A percentile compares a stretch with the other conserved stretches of the same genome.
Evolutionary conservation across 2,329 filamentous ascomycete species (phyloP).

Genomic region (Mariannaea sp.): DNA sequence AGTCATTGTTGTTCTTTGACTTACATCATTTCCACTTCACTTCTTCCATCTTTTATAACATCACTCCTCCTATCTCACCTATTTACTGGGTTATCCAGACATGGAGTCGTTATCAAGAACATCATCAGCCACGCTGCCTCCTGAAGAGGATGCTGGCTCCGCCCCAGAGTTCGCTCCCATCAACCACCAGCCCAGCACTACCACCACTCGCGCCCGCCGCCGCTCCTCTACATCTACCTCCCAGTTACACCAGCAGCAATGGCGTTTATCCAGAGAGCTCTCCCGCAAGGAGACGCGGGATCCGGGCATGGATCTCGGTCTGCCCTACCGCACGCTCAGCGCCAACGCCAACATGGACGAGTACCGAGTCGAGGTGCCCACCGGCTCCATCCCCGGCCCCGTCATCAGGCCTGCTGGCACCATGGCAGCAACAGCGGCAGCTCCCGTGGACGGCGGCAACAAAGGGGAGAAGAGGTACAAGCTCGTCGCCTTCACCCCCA

Average conservation of each 20-base stretch:
- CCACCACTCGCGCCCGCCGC: constrained; percentile 10
- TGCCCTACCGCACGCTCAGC: constrained; percentile 69
- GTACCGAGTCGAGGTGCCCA: constrained; percentile 65
- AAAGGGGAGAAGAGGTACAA: constrained; percentile 47
- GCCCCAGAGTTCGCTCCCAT: constrained; percentile 30
- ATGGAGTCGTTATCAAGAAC: constrained; percentile 15
- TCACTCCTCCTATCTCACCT: not conserved
- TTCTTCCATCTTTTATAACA: not conserved
- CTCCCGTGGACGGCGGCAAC: constrained; percentile 20
- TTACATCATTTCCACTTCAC: not conserved
- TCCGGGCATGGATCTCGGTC: constrained; percentile 55
- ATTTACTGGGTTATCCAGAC: too few species aligned
- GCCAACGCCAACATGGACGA: constrained; percentile 66
- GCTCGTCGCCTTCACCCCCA: constrained; percentile 68
- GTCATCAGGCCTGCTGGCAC: constrained; percentile 33
- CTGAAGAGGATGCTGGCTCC: constrained; percentile 1
- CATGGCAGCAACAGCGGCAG: too few species aligned
- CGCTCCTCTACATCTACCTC: constrained; percentile 34
- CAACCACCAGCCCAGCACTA: constrained; percentile 25
- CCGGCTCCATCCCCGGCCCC: constrained; percentile 63
- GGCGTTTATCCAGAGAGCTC: constrained; percentile 12
- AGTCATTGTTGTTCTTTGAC: too few species aligned
- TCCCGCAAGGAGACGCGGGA: constrained; percentile 43
- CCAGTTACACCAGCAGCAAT: constrained; percentile 1
- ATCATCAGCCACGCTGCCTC: constrained; percentile 18